Evolutionary conservation across 2,329 filamentous ascomycete genomes (phyloP).

Genomic region (Colletotrichum phormii): DNA sequence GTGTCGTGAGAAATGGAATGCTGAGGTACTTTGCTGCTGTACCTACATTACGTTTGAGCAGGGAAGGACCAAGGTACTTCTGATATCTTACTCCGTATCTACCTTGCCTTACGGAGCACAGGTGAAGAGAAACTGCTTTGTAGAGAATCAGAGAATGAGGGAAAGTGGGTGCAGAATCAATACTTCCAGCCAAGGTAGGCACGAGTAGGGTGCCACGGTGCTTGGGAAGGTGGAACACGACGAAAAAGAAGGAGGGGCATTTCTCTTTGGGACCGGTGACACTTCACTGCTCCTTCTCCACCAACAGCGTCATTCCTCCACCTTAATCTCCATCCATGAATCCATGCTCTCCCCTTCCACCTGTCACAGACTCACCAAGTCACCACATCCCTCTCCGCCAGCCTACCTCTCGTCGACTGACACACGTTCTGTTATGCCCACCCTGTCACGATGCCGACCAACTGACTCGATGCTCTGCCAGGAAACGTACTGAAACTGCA

Average conservation of each 20-base stretch:
- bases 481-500: not conserved
- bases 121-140: too few species aligned
- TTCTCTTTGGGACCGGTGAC: conserved; percentile 5
- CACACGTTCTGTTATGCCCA: conserved; percentile 11
- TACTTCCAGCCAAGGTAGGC: too few species aligned
- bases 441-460: conserved; percentile 5
- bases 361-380: not conserved
- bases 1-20: not conserved
- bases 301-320: conserved; percentile 36
- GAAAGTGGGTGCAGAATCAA: too few species aligned
- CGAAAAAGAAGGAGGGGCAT: conserved; percentile 2
- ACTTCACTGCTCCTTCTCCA: conserved; percentile 31
- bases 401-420: not conserved
- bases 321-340: conserved; percentile 20
- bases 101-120: too few species aligned
- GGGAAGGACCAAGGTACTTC: too few species aligned
- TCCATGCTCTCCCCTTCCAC: conserved; percentile 1
- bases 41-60: too few species aligned
- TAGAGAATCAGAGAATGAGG: too few species aligned
- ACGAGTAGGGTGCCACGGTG: too few species aligned
- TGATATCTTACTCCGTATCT: too few species aligned
- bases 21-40: too few species aligned
- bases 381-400: too few species aligned
- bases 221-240: not conserved
- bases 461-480: conserved; percentile 7